Conservation (phyloP, 257 asterid species). For the Nicotiana sylvestris region DNA sequence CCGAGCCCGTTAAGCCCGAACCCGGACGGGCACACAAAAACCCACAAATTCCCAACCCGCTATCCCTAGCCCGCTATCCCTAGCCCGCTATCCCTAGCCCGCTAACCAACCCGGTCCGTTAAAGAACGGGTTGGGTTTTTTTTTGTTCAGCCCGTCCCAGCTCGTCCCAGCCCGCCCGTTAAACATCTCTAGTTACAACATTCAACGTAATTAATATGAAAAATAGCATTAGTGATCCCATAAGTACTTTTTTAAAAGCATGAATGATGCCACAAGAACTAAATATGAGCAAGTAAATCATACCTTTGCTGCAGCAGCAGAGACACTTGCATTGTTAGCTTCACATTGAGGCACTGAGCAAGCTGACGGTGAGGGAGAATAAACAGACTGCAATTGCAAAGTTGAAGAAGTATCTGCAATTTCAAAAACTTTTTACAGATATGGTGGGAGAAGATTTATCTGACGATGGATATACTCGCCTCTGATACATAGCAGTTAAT, state of each 20-base stretch:
- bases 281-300: neutral
- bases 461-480: slow-evolving; percentile 15
- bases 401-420: neutral
- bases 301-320: slow-evolving; percentile 12
- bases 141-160: too few species aligned
- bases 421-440: neutral
- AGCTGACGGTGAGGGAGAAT: slow-evolving; percentile 10
- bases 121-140: too few species aligned
- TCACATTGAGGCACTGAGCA: slow-evolving; percentile 5
- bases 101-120: too few species aligned
- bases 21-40: too few species aligned
- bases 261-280: too few species aligned
- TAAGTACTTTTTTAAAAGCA: neutral
- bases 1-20: too few species aligned
- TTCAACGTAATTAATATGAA: neutral
- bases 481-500: slow-evolving; percentile 6
- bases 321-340: slow-evolving; percentile 5
- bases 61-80: too few species aligned
- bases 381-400: slow-evolving; percentile 9
- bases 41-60: too few species aligned
- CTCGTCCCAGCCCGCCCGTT: too few species aligned
- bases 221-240: neutral
- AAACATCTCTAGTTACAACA: neutral
- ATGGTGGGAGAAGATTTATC: neutral
- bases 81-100: too few species aligned